phyloP scores from a whole-genome alignment of 768 basidiomycete genomes.

The Royoungia palumana region DNA sequence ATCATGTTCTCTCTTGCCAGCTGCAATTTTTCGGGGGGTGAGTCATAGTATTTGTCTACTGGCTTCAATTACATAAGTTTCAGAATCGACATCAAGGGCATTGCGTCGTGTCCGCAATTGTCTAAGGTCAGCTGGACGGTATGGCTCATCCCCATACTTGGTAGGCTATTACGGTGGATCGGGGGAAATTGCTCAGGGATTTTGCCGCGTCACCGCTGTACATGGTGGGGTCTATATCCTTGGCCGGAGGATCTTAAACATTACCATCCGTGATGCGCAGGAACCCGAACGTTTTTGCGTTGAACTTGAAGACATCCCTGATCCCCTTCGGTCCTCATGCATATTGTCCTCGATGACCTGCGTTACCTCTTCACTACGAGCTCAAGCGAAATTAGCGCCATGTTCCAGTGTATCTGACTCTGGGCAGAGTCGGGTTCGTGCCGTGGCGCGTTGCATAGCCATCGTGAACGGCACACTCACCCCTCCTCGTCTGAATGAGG shows the following conservation, averaged over 20 bases:
- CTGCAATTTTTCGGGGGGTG: constrained; percentile 59
- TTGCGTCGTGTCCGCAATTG: constrained; percentile 70
- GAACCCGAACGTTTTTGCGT: constrained; percentile 38
- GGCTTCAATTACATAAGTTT: constrained; percentile 1
- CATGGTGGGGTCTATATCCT: constrained; percentile 71
- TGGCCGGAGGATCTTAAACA: constrained; percentile 38
- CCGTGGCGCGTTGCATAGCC: constrained; percentile 48
- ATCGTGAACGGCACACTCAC: constrained; percentile 39
- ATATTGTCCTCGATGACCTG: constrained; percentile 49
- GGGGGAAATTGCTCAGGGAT: constrained; percentile 92
- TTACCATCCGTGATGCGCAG: constrained; percentile 28
- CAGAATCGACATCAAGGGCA: constrained; percentile 66
- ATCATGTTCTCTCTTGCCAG: constrained; percentile 80
- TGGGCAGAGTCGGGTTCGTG: constrained; percentile 1
- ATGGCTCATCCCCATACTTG: constrained; percentile 85
- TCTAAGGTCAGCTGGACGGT: constrained; percentile 77
- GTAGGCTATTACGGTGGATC: constrained; percentile 94
- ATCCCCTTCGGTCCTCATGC: constrained; percentile 50
- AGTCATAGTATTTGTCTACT: background rate
- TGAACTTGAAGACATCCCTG: constrained; percentile 57
- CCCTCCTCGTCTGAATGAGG: constrained; percentile 30
- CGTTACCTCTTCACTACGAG: constrained; percentile 29
- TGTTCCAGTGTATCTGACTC: background rate
- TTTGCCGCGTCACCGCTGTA: constrained; percentile 84
- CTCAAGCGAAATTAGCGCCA: constrained; percentile 17